Percentiles rank a stretch among this genome's conserved stretches.
Conservation (phyloP, 1,284 basidiomycete genomes). For the Trichosporon coremiiforme region DNA sequence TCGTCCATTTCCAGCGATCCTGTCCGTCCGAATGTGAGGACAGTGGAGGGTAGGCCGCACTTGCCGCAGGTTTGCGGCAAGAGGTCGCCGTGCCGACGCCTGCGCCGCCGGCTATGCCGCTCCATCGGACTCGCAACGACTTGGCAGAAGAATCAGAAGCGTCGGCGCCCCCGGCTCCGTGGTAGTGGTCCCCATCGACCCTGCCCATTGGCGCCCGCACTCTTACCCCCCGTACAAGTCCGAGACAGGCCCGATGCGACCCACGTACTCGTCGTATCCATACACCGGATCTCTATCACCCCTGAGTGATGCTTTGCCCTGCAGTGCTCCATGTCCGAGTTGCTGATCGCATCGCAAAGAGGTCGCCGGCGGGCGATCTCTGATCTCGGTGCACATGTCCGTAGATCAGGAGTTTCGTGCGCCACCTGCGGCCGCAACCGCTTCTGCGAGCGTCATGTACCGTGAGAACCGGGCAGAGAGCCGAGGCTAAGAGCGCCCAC, state of each 20-base stretch:
- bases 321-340: not conserved
- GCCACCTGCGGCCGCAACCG: not conserved
- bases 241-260: not conserved
- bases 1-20: not conserved
- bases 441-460: too few species aligned
- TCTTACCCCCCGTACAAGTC: not conserved
- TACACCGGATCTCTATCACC: not conserved
- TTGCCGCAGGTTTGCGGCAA: too few species aligned
- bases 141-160: not conserved
- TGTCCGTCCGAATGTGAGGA: not conserved
- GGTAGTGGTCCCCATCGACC: not conserved
- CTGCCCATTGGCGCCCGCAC: not conserved
- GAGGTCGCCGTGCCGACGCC: constrained; percentile 8
- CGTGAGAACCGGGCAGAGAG: not conserved
- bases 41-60: too few species aligned
- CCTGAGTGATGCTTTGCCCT: not conserved
- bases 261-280: not conserved
- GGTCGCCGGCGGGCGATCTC: not conserved
- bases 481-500: not conserved
- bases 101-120: not conserved
- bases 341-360: not conserved
- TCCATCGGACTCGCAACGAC: not conserved
- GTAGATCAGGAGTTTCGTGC: not conserved
- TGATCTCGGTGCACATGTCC: not conserved
- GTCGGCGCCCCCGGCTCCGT: not conserved